Base-by-base conservation (phyloP, 1,284 basidiomycete species). In the Puccinia sorghi region DNA sequence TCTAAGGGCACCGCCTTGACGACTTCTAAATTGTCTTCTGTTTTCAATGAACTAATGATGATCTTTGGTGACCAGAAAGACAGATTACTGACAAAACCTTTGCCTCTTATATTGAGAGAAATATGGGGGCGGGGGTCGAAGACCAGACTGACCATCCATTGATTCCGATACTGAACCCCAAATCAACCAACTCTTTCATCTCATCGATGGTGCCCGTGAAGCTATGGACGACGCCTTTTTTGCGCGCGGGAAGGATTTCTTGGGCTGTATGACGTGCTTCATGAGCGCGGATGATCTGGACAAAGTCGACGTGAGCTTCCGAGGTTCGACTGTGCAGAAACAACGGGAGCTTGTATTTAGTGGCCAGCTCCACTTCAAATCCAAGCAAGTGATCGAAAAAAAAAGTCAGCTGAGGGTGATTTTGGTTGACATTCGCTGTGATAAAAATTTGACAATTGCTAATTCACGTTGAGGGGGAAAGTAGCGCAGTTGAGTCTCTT, bases 221-320 rank as follows among this genome's bases (percentile, higher is more conserved):
- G 81, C 90, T 92, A 84, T 95, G 94, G 9, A 93, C 92, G 9
- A 94, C 92, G 0, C 91, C 92, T 12, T 91, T 89, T 59, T 86
- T 87, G 89, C 76, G 90, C 85, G 87, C 87, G 20, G 87, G 87
- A 79, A 90, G 89, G 0, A 89, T 89, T 83, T 90, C 89, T 82
- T 59, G 3, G 41, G 85, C 85, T 5, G 39, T 7, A 64, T 81
- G 82, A 81, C 84, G 48, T 83, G 82, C 20, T 82, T 81, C 61
- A 84, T 79, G 81, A 32, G 85, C 61, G 9, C 81, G 82, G 22
- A 92, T 86, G 20, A 94, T 91, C 1, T 85, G 83, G 46, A 93
- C 90, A 80, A 92, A 88, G 82, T 95, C 93, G 0, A 83, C 81
- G 82, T 93, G 91, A 0, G 91, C 89, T 64, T 75, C 80, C 9